phyloP scores from a whole-genome alignment of 352 stramenopile genomes.

The Globisporangium irregulare region DNA sequence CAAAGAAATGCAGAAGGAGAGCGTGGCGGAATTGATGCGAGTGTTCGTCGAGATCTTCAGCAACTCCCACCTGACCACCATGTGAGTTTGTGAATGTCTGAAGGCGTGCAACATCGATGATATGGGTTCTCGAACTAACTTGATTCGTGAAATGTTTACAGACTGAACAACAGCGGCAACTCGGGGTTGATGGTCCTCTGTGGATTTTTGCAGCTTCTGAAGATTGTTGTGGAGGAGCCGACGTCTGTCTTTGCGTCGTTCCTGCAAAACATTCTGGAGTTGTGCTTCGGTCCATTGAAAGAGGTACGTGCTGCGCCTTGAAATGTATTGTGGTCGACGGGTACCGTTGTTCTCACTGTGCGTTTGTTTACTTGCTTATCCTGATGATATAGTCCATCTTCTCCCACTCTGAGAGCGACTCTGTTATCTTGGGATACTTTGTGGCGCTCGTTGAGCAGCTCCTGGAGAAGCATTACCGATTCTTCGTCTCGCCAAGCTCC shows the following conservation, averaged over 20 bases:
- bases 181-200: constrained; percentile 68
- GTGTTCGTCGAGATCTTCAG: constrained; percentile 83
- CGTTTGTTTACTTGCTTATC: neutral
- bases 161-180: constrained; percentile 59
- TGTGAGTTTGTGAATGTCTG: constrained; percentile 36
- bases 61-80: constrained; percentile 54
- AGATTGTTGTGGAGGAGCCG: constrained; percentile 74
- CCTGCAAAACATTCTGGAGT: constrained; percentile 68
- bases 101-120: neutral
- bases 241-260: constrained; percentile 72
- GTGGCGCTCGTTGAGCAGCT: constrained; percentile 70
- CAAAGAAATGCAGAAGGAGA: constrained; percentile 81
- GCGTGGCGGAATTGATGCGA: constrained; percentile 63
- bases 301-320: constrained; percentile 36
- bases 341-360: neutral
- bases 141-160: constrained; percentile 20
- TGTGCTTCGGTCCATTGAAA: constrained; percentile 77
- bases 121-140: neutral
- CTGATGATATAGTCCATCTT: constrained; percentile 52
- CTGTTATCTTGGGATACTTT: constrained; percentile 66
- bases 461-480: constrained; percentile 79
- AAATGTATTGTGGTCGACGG: neutral
- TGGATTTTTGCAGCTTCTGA: constrained; percentile 73
- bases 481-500: constrained; percentile 60
- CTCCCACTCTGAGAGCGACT: constrained; percentile 64